A percentile compares a stretch with the other conserved stretches of the same genome.
Evolutionary conservation across 2,329 filamentous ascomycete species (phyloP).

Genomic region (Colletotrichum trifolii): DNA sequence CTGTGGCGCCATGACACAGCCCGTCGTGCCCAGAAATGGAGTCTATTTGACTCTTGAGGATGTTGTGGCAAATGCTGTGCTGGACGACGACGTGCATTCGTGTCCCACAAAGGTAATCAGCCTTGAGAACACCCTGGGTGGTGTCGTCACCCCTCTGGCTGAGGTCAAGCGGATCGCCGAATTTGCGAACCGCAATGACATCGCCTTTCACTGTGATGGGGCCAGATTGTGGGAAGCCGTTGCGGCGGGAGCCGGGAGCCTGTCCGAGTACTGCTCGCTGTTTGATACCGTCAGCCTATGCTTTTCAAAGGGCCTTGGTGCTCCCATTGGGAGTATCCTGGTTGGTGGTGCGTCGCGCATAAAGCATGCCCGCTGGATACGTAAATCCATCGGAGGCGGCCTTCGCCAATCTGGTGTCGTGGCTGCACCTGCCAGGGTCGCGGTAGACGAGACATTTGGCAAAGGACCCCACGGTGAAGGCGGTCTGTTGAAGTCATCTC

Average conservation of each 20-base stretch:
- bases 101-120: conserved; percentile 85
- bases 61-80: conserved; percentile 71
- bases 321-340: conserved; percentile 81
- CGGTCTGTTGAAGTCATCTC: conserved; percentile 69
- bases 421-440: conserved; percentile 76
- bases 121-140: conserved; percentile 87
- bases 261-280: conserved; percentile 73
- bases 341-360: conserved; percentile 60
- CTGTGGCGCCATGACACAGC: conserved; percentile 76
- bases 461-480: conserved; percentile 51
- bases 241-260: conserved; percentile 72
- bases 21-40: conserved; percentile 76
- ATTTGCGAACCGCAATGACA: conserved; percentile 73
- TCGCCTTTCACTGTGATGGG: conserved; percentile 82
- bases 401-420: conserved; percentile 79
- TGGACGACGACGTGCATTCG: conserved; percentile 78
- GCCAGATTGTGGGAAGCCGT: conserved; percentile 87
- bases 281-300: conserved; percentile 83
- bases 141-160: conserved; percentile 79
- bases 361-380: conserved; percentile 54
- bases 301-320: conserved; percentile 85
- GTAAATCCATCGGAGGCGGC: conserved; percentile 82
- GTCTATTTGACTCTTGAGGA: conserved; percentile 82
- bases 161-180: conserved; percentile 76
- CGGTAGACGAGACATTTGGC: conserved; percentile 64